phyloP scores from a whole-genome alignment of 768 basidiomycete species.

The Pisolithus marmoratus region DNA sequence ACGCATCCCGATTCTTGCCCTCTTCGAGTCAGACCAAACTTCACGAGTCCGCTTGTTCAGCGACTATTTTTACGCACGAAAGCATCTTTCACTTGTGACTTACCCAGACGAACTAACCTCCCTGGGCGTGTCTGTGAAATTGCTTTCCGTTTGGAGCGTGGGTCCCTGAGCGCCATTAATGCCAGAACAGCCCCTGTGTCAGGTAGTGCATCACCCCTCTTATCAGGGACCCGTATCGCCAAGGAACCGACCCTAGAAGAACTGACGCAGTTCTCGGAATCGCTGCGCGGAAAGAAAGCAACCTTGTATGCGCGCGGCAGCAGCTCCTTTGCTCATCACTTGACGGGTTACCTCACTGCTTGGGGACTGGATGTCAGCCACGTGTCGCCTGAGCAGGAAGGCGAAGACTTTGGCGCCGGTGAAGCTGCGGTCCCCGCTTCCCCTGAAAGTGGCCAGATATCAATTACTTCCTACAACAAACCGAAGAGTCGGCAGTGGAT shows the following conservation, averaged over 20 bases:
- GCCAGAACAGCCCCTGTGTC: constrained; percentile 34
- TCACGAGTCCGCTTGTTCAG: constrained; percentile 51
- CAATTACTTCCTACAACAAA: constrained; percentile 3
- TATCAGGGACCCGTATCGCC: constrained; percentile 44
- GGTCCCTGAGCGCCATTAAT: constrained; percentile 41
- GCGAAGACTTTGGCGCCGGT: constrained; percentile 26
- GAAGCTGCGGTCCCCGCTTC: background rate
- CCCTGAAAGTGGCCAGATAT: constrained; percentile 2
- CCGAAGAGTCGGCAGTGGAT: constrained; percentile 21
- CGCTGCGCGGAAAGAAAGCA: constrained; percentile 76
- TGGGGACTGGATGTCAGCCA: constrained; percentile 96
- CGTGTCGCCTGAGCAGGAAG: constrained; percentile 54
- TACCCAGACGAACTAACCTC: constrained; percentile 36
- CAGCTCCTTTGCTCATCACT: constrained; percentile 85
- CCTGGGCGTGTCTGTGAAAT: constrained; percentile 62
- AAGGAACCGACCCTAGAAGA: constrained; percentile 79
- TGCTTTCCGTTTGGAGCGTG: constrained; percentile 55
- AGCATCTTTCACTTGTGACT: constrained; percentile 35
- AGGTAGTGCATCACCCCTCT: constrained; percentile 45
- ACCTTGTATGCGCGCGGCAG: constrained; percentile 81
- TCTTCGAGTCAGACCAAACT: constrained; percentile 32
- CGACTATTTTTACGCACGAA: constrained; percentile 57
- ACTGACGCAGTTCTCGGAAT: constrained; percentile 72
- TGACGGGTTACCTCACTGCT: constrained; percentile 87
- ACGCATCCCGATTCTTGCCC: constrained; percentile 7